These are phyloP conservation scores for Ophidiomyces ophidiicola DNA, from an alignment of 2,329 filamentous ascomycete genomes.

Conservation along the genomic window DNA sequence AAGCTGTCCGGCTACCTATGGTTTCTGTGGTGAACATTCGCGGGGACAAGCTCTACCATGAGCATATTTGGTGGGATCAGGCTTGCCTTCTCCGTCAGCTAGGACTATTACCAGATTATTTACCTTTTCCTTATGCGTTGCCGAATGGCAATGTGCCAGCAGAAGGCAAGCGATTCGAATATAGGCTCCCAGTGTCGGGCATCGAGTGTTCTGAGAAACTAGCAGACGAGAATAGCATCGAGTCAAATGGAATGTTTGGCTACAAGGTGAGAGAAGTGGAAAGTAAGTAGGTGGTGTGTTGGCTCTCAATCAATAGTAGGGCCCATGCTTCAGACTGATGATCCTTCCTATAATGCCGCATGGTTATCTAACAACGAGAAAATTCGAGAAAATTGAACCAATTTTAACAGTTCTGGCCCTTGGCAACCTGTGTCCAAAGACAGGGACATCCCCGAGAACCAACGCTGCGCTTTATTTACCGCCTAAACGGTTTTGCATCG, in stretches of 20 bases:
- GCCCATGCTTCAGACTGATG: neutral
- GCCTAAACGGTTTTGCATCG: too few species aligned
- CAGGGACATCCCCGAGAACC: too few species aligned
- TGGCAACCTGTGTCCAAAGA: too few species aligned
- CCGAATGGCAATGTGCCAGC: constrained; percentile 28
- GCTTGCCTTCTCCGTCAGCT: constrained; percentile 48
- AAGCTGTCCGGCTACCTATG: constrained; percentile 45
- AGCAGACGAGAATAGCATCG: constrained; percentile 37
- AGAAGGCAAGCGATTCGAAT: constrained; percentile 41
- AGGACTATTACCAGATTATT: constrained; percentile 49
- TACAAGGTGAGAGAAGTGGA: constrained; percentile 22
- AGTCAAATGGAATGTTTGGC: constrained; percentile 47
- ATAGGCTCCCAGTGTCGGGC: constrained; percentile 49
- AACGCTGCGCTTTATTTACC: too few species aligned
- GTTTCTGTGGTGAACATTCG: constrained; percentile 45
- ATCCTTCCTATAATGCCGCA: neutral
- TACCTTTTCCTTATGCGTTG: constrained; percentile 49
- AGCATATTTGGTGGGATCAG: constrained; percentile 52
- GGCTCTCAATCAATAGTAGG: too few species aligned
- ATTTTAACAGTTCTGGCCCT: too few species aligned
- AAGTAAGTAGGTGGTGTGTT: neutral
- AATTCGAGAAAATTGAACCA: too few species aligned
- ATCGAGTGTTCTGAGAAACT: constrained; percentile 43
- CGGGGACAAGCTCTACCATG: constrained; percentile 41
- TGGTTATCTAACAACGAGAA: too few species aligned